Evolutionary conservation across 768 basidiomycete species (phyloP), one percentile per base, ranked within the genome.

Genomic region (Hirschioporus abietinus): DNA sequence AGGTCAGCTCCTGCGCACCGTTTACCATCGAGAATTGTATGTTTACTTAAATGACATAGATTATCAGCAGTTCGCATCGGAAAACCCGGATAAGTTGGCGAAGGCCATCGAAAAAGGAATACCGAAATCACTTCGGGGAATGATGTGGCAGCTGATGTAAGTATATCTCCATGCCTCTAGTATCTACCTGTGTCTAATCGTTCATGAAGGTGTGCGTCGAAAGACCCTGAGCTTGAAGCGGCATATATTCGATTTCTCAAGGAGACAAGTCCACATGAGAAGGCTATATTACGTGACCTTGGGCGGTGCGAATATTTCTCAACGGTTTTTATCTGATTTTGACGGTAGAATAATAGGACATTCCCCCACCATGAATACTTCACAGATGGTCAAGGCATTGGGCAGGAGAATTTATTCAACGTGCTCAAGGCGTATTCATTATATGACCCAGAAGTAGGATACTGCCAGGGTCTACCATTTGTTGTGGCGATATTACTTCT

Each of bases 321-420:
- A 24, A 60, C 4, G 8, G 67, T 60, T 66, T 42, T 6, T 4
- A 8, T 25, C 36, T 23, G 6, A 24, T 42, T 70, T 66, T 66
- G 64, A 68, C 66, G 59, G 68, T 65, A 60, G 35, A 66, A 60
- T 34, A 63, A 23, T 68, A 92, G 93, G 75, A 99, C 97, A 2
- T 98, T 99, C 78, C 97, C 97, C 26, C 92, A 95, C 74, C 96
- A 99, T 72, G 90, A 92, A 60, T 98, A 94, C 79, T 99, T 99
- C 76, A 94, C 87, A 58, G 92, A 97, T 70, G 95, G 90, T 1
- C 91, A 92, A 71, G 97, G 96, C 9, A 90, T 96, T 27, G 97
- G 97, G 1, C 96, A 99, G 75, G 96, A 98, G 77, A 96, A 96
- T 73, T 77, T 99, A 36, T 98, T 98, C 81, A 99, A 98, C 74